Conservation (phyloP, 169 alveolate species). For the Eimeria necatrix region DNA sequence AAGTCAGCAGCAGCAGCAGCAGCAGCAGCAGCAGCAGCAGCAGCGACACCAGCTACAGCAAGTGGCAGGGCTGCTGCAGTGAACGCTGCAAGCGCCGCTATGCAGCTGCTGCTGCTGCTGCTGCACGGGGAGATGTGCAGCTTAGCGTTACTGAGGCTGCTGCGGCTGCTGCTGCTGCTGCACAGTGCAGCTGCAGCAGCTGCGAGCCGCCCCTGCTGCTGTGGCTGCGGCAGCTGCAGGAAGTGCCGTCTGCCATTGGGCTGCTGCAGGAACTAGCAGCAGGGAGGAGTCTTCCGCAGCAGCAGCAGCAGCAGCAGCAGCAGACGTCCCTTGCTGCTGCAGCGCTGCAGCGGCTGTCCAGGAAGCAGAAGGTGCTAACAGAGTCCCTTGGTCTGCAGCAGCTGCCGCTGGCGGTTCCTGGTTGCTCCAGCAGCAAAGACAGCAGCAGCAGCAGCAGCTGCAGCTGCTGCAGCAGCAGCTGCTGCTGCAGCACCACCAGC, state of each 20-base stretch:
- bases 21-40: no score
- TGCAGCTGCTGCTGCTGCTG: not conserved
- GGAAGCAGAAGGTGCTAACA: not conserved
- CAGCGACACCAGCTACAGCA: no score
- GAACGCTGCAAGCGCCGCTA: not conserved
- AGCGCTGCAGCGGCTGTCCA: constrained; percentile 10
- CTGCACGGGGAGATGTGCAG: not conserved
- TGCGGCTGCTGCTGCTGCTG: not conserved
- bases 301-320: constrained; percentile 1
- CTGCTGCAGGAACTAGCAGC: not conserved
- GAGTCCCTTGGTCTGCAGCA: not conserved
- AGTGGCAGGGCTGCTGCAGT: not conserved
- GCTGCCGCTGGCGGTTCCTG: not conserved
- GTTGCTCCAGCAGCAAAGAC: no score
- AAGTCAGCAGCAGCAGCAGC: no score
- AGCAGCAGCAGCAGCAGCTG: no score
- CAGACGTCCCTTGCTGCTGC: not conserved
- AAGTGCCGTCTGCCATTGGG: not conserved
- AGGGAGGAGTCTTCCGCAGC: not conserved
- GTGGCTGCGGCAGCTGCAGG: not conserved
- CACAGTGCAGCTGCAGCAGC: constrained; percentile 22
- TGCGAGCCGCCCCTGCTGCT: not conserved
- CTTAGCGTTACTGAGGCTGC: not conserved
- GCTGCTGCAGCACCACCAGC: constrained; percentile 17
- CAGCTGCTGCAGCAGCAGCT: not conserved